Percentiles rank a stretch among this genome's conserved stretches.
These are phyloP conservation scores for Suhomyces sp. DNA, from an alignment of 805 yeast genomes.

Conservation along the genomic window DNA sequence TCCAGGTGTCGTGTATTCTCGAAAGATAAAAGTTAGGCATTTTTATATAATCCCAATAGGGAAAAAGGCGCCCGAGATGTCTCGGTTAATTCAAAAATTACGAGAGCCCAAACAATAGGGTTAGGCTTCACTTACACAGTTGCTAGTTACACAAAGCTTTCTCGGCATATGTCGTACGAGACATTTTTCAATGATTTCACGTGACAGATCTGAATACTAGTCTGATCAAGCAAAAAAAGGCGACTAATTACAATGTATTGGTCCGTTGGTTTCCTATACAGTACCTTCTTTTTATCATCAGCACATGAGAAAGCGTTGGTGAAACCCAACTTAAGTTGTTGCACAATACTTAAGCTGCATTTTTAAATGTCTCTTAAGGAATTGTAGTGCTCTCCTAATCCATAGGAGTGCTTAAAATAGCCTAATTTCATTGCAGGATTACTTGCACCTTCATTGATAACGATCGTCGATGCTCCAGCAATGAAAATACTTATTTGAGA, in stretches of 20 bases:
- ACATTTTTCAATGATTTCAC: conserved; percentile 6
- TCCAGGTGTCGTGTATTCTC: not conserved
- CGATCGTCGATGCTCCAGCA: conserved; percentile 69
- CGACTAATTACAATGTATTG: not conserved
- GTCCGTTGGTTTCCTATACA: not conserved
- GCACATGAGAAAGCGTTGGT: not conserved
- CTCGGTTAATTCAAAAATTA: not conserved
- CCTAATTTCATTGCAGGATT: conserved; percentile 62
- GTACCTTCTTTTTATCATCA: not conserved
- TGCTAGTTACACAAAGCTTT: not conserved
- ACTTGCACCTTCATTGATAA: conserved; percentile 57
- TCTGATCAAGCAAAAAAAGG: not conserved
- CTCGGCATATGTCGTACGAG: not conserved
- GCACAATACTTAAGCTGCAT: not conserved
- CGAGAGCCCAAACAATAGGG: not conserved
- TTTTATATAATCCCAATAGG: not conserved
- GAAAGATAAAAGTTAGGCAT: not conserved
- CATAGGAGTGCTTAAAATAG: conserved; percentile 79
- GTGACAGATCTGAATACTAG: not conserved
- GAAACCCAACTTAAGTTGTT: not conserved
- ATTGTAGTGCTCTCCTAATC: conserved; percentile 94
- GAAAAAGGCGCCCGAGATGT: not conserved
- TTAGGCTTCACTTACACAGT: not conserved
- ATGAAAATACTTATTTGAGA: conserved; percentile 75
- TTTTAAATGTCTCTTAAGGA: conserved; percentile 40